phyloP scores from a whole-genome alignment of 352 stramenopile species.

The Halophytophthora polymorphica region DNA sequence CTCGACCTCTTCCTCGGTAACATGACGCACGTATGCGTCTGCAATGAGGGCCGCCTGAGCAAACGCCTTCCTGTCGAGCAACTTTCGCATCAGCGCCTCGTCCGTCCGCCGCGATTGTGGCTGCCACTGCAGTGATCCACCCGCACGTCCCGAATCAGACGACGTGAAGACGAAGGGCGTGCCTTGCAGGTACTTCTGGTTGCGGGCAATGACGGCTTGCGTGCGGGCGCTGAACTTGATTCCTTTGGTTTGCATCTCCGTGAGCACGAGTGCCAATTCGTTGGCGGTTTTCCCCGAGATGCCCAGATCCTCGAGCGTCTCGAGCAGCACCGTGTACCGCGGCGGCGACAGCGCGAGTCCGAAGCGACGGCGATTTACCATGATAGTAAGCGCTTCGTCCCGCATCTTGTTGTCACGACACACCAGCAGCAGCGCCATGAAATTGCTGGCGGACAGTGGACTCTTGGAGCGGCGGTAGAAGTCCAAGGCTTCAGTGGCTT shows the following conservation, averaged over 20 bases:
- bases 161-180: constrained; percentile 24
- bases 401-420: constrained; percentile 34
- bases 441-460: constrained; percentile 35
- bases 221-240: constrained; percentile 26
- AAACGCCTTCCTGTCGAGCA: constrained; percentile 30
- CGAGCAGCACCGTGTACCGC: constrained; percentile 42
- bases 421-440: constrained; percentile 44
- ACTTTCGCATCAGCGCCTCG: constrained; percentile 17
- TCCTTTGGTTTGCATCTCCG: constrained; percentile 39
- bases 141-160: neutral
- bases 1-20: constrained; percentile 16
- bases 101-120: constrained; percentile 21
- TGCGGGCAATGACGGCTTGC: constrained; percentile 32
- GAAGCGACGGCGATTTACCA: constrained; percentile 57
- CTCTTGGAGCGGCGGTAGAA: constrained; percentile 50
- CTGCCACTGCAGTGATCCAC: neutral
- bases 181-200: constrained; percentile 31
- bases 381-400: constrained; percentile 44
- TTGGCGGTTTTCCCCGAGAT: constrained; percentile 23
- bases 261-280: constrained; percentile 32
- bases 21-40: constrained; percentile 19
- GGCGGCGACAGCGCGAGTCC: constrained; percentile 34
- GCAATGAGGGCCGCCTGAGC: constrained; percentile 30
- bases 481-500: constrained; percentile 45
- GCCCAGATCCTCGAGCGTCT: constrained; percentile 36